Base-by-base conservation (phyloP, 768 basidiomycete genomes). In the Suillus sp. region DNA sequence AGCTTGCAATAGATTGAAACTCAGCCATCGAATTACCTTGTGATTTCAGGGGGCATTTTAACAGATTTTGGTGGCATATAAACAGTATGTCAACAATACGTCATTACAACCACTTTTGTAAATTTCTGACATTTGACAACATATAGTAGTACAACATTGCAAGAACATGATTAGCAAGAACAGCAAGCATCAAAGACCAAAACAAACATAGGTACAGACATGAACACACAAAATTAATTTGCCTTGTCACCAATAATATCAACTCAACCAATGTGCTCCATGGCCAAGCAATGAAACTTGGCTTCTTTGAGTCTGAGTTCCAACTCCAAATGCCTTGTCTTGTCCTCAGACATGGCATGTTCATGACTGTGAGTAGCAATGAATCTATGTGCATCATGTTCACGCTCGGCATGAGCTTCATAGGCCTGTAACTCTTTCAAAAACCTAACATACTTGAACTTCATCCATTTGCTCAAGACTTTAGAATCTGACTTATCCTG, bases 21-120 rank as follows among this genome's bases (percentile, higher is more conserved):
- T 50, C 48, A 50, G 48, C 48, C 48, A 50, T 50, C 2, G 27
- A 14, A 50, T 50, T 50, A 50, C 48, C 48, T 50, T 50, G 27
- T 50, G 14, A 50, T 50, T 50, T 50, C 48, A 30, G 30, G 30
- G 4, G 30, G 30, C 30, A 32, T 32, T 32, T 32, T 5, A 32
- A 32, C 5, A 2, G 30, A 32, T 32, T 32, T 32, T 5, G 5
- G 5, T 32, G 30, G 30, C 30, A 32, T 32, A 5, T 32, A 32
- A 32, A 32, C 30, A 32, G 30, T 5, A 32, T 32, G 30, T 32
- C 30, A 32, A 32, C 30, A 32, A 2, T 5, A 32, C 30, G 30
- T 32, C 30, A 32, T 32, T 32, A 5, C 30, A 32, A 32, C 30
- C 30, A 32, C 30, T 32, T 32, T 32, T 2, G 30, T 32, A 32